These are phyloP conservation scores for Rhynchospora tenuis DNA, from an alignment of 176 grass and related monocot species.

Conservation along the genomic window DNA sequence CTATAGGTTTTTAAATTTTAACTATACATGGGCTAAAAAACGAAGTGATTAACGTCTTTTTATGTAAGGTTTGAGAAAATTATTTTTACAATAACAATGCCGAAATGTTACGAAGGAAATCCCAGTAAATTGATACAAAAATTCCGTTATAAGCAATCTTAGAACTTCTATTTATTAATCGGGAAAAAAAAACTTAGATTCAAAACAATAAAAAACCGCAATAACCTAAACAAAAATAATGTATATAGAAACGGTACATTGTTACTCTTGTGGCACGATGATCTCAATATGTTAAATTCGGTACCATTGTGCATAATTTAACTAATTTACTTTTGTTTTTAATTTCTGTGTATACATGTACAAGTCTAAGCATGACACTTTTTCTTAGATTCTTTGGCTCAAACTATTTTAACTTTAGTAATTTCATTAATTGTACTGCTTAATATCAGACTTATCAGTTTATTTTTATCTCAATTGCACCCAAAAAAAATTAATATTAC, in stretches of 20 bases:
- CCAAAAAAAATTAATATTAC: neutral
- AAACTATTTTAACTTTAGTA: neutral
- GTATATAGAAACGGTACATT: slow-evolving; percentile 91
- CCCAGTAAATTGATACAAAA: too few species aligned
- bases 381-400: neutral
- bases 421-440: neutral
- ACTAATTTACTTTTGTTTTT: slow-evolving; percentile 46
- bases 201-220: too few species aligned
- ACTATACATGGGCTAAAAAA: too few species aligned
- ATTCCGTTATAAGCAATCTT: too few species aligned
- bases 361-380: neutral
- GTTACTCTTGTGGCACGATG: slow-evolving; percentile 50
- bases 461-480: neutral
- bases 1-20: too few species aligned
- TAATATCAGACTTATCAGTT: neutral
- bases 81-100: too few species aligned
- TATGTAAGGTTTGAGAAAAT: too few species aligned
- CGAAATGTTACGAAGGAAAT: too few species aligned
- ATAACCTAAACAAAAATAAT: slow-evolving; percentile 59
- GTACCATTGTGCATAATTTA: slow-evolving; percentile 34
- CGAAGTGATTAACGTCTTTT: too few species aligned
- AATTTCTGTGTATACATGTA: slow-evolving; percentile 4
- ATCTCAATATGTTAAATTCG: slow-evolving; percentile 30
- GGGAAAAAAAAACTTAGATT: too few species aligned
- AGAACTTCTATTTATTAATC: too few species aligned